These are phyloP conservation scores for Phoenix dactylifera DNA, from an alignment of 176 grass and related monocot species.

Conservation along the genomic window DNA sequence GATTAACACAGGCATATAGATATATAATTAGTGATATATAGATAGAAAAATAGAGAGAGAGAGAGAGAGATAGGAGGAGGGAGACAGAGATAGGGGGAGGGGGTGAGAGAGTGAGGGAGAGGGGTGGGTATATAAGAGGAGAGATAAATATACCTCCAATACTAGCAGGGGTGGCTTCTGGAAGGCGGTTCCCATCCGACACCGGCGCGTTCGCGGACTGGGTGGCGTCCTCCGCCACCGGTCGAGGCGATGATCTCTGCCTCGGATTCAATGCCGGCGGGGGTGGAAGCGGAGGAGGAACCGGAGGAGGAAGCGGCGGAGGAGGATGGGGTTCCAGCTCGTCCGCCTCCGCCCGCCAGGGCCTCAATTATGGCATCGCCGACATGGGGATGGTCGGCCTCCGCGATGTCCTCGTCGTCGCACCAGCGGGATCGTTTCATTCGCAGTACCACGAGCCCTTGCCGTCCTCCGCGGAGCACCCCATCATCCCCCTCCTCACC, in stretches of 20 bases:
- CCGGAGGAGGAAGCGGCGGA: constrained; percentile 21
- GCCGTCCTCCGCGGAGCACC: constrained; percentile 21
- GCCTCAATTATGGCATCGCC: constrained; percentile 54
- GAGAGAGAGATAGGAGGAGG: background rate
- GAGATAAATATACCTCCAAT: background rate
- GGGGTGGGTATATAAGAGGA: background rate
- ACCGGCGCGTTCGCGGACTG: constrained; percentile 75
- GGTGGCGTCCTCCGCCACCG: constrained; percentile 41
- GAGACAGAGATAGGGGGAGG: background rate
- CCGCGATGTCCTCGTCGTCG: constrained; percentile 43
- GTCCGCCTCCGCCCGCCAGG: constrained; percentile 3
- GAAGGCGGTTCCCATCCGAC: constrained; percentile 71
- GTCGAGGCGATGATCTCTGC: constrained; percentile 64
- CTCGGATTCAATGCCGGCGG: constrained; percentile 81
- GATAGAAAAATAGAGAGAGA: background rate
- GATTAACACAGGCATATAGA: no score
- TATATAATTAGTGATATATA: no score
- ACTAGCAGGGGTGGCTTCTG: constrained; percentile 86
- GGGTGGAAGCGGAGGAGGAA: constrained; percentile 33
- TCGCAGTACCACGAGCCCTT: constrained; percentile 36
- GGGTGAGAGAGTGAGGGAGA: background rate
- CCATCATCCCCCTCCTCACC: constrained; percentile 60
- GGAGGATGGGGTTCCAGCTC: background rate
- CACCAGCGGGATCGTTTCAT: constrained; percentile 46
- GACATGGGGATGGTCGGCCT: constrained; percentile 45